Evolutionary conservation across 306 rosid genomes (phyloP), one percentile per base, ranked within the genome.

Genomic region (Vigna angularis): DNA sequence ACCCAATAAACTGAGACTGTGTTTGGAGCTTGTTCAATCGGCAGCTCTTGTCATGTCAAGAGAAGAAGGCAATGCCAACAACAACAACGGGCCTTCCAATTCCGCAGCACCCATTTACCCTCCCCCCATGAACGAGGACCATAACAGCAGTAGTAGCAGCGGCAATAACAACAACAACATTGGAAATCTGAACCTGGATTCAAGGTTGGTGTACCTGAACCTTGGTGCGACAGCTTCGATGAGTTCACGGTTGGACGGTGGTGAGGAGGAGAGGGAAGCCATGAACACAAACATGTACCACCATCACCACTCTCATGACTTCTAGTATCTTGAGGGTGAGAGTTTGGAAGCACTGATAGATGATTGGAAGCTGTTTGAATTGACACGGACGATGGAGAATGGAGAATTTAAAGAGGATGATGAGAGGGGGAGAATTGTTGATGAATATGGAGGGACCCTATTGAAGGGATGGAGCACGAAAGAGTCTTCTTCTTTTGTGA

Each of bases 21-120:
- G 99, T 51, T 84, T 96, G 47, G 99, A 96, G 84, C 91, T 96
- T 7, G 98, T 96, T 59, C 99, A 96, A 63, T 96, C 99, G 0
- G 99, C 99, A 0, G 99, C 99, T 0, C 93, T 93, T 0, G 99
- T 96, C 2, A 85, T 96, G 65, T 96, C 99, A 1, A 88, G 98
- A 2, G 97, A 94, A 79, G 97, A 94, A 85, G 97, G 91, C 3
- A 87, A 84, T 73, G 84, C 79, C 4, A 89, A 89, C 82, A 76
- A 36, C 26, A 72, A 73, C 32, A 72, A 73, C 11, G 75, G 83
- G 36, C 66, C 93, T 24, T 83, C 92, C 30, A 56, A 22, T 22
- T 83, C 97, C 0, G 76, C 87, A 16, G 30, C 79, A 0, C 56
- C 86, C 1, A 85, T 94, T 7, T 95, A 91, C 53, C 97, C 87